Conservation (phyloP, 75 land plant genomes). For the Cryptomeria japonica region DNA sequence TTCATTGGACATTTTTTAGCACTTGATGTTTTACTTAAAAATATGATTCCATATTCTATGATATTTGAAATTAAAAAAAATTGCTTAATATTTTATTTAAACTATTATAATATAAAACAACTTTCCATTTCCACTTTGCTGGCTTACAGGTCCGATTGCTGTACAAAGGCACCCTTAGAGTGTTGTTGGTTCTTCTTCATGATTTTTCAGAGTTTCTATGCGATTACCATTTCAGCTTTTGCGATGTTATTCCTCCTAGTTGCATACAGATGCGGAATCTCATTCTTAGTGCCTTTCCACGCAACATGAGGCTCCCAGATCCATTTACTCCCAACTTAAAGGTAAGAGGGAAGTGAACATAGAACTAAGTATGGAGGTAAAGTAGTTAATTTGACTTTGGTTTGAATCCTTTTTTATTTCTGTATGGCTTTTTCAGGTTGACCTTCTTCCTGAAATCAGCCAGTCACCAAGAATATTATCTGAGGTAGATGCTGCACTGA, state of each 20-base stretch:
- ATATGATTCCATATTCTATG: background rate
- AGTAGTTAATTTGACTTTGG: background rate
- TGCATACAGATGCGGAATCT: constrained; percentile 98
- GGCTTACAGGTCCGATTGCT: constrained; percentile 73
- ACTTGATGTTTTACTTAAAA: background rate
- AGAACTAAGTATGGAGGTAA: background rate
- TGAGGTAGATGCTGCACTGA: constrained; percentile 92
- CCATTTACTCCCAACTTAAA: constrained; percentile 97
- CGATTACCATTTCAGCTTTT: constrained; percentile 98
- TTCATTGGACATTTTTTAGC: background rate
- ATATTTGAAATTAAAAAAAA: background rate
- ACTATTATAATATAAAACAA: background rate
- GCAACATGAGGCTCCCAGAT: constrained; percentile 98
- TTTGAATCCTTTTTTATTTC: background rate
- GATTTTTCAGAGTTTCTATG: constrained; percentile 98
- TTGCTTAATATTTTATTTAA: background rate
- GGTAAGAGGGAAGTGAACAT: constrained; percentile 30
- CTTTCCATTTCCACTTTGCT: background rate
- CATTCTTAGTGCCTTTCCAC: constrained; percentile 98
- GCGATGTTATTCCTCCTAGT: constrained; percentile 96
- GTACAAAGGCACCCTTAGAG: constrained; percentile 92
- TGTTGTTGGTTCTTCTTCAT: constrained; percentile 87
- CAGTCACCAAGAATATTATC: constrained; percentile 89
- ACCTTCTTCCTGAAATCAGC: constrained; percentile 85
- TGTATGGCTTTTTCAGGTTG: constrained; percentile 59